These are phyloP conservation scores for Lentinula aciculospora DNA, from an alignment of 768 basidiomycete species.

Conservation along the genomic window DNA sequence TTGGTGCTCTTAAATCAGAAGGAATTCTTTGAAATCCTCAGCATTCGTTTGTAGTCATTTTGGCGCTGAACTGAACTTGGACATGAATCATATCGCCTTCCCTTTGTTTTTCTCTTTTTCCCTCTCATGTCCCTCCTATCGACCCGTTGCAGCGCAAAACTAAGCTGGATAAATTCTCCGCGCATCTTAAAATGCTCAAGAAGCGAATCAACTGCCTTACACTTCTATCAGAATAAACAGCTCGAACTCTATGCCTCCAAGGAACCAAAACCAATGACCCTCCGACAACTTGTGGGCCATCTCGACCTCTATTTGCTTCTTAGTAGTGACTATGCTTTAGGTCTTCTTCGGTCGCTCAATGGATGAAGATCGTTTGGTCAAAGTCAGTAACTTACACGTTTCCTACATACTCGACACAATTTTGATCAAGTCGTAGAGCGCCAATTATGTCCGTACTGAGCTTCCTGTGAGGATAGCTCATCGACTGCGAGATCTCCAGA, in stretches of 20 bases:
- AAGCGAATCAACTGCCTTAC: constrained; percentile 35
- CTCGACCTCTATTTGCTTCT: background rate
- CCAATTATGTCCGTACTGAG: constrained; percentile 88
- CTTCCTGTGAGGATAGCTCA: constrained; percentile 86
- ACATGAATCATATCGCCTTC: background rate
- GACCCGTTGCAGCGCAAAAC: background rate
- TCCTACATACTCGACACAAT: background rate
- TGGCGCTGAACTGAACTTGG: background rate
- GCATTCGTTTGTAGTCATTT: constrained; percentile 1
- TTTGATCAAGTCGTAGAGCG: constrained; percentile 41
- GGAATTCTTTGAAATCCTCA: constrained; percentile 42
- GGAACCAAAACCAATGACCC: constrained; percentile 63
- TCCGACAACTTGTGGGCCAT: constrained; percentile 67
- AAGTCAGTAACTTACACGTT: constrained; percentile 32
- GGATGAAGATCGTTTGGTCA: constrained; percentile 72
- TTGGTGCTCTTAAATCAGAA: constrained; percentile 71
- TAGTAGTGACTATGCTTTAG: constrained; percentile 27
- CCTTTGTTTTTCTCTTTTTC: background rate
- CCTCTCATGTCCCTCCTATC: constrained; percentile 6
- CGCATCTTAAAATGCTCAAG: background rate
- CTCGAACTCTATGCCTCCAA: constrained; percentile 76
- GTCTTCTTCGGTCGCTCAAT: constrained; percentile 85
- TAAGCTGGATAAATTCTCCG: background rate
- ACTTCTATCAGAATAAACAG: constrained; percentile 82
- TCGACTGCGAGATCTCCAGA: constrained; percentile 80